A percentile compares a stretch with the other conserved stretches of the same genome.
phyloP scores from a whole-genome alignment of 768 basidiomycete species.

The Boletus fagicola region DNA sequence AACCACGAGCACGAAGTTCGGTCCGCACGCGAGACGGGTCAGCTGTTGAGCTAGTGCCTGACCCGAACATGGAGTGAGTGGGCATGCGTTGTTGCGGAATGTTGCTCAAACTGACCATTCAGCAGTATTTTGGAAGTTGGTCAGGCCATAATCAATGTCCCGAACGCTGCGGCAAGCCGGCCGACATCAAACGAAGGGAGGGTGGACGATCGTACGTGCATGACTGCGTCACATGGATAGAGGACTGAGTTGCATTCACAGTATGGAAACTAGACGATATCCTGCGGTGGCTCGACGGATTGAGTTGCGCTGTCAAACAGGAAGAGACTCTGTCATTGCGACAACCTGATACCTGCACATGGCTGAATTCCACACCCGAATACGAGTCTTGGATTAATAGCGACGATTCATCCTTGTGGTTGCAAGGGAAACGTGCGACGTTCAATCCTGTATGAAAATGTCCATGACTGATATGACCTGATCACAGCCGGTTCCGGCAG shows the following conservation, averaged over 20 bases:
- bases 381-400: slow-evolving; percentile 10
- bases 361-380: background rate
- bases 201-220: background rate
- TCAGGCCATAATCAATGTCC: background rate
- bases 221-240: background rate
- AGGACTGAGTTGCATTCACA: background rate
- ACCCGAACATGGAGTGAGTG: background rate
- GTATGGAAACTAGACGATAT: slow-evolving; percentile 8
- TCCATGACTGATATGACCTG: background rate
- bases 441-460: background rate
- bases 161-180: too few species aligned
- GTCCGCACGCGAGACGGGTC: too few species aligned
- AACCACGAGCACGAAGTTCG: background rate
- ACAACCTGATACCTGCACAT: slow-evolving; percentile 14
- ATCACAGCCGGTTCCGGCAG: slow-evolving; percentile 19
- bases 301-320: slow-evolving; percentile 15
- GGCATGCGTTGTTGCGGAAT: background rate
- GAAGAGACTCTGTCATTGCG: slow-evolving; percentile 7
- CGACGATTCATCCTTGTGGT: slow-evolving; percentile 6
- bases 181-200: background rate
- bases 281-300: slow-evolving; percentile 9
- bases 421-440: slow-evolving; percentile 19
- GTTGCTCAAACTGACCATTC: background rate
- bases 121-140: background rate
- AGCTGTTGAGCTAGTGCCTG: background rate